Conservation (phyloP, 371 early-diverging fungal species). For the Funneliformis caledonium region DNA sequence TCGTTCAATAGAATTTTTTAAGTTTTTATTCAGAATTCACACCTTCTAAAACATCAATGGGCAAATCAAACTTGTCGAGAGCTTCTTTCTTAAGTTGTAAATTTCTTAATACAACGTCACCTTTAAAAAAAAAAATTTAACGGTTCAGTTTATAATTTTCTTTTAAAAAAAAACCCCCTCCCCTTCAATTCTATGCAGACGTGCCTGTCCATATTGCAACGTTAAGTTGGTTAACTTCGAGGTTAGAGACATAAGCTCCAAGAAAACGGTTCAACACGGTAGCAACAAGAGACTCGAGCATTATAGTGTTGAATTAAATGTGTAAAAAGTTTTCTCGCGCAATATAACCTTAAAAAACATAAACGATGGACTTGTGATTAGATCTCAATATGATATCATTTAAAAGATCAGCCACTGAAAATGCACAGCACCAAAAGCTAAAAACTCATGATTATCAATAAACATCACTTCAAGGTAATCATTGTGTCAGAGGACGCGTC, state of each 20-base stretch:
- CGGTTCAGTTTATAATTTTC: not conserved
- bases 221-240: slow-evolving; percentile 94
- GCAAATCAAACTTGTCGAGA: slow-evolving; percentile 91
- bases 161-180: not conserved
- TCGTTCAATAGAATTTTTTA: slow-evolving; percentile 8
- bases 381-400: no score
- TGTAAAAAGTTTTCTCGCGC: not conserved
- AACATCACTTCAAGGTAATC: no score
- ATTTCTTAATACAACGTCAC: slow-evolving; percentile 94
- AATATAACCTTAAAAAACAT: no score
- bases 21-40: slow-evolving; percentile 12
- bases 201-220: slow-evolving; percentile 97
- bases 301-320: slow-evolving; percentile 45
- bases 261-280: slow-evolving; percentile 89
- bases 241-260: slow-evolving; percentile 95
- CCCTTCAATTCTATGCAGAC: slow-evolving; percentile 24
- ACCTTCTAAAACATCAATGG: slow-evolving; percentile 94
- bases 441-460: no score
- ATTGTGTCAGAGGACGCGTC: no score
- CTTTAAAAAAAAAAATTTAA: slow-evolving; percentile 51
- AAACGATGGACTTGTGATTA: no score
- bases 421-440: no score
- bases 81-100: slow-evolving; percentile 89
- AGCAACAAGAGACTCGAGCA: slow-evolving; percentile 92
- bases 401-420: no score